A percentile compares a stretch with the other conserved stretches of the same genome.
Evolutionary conservation across 2,329 filamentous ascomycete species (phyloP).

Genomic region (Calonectria naviculata): DNA sequence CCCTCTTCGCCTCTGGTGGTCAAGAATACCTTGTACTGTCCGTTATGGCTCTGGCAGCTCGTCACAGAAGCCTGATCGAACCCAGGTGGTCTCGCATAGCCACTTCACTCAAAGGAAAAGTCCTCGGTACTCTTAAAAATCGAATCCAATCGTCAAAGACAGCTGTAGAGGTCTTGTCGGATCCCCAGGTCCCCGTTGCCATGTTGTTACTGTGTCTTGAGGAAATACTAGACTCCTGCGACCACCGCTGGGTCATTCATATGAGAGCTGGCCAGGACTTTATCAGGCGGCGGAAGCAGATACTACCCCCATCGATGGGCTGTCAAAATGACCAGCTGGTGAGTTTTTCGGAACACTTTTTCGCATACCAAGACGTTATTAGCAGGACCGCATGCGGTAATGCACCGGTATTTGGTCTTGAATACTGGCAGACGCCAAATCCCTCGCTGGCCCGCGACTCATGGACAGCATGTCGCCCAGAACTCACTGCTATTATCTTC

Average conservation of each 20-base stretch:
- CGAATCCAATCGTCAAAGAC: slow-evolving; percentile 26
- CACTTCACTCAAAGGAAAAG: slow-evolving; percentile 35
- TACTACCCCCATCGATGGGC: slow-evolving; percentile 27
- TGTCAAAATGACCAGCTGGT: not conserved
- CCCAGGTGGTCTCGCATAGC: slow-evolving; percentile 26
- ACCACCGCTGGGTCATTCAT: slow-evolving; percentile 57
- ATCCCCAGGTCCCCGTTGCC: slow-evolving; percentile 32
- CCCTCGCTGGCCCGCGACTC: slow-evolving; percentile 43
- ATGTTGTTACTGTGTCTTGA: slow-evolving; percentile 41
- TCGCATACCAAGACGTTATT: slow-evolving; percentile 63
- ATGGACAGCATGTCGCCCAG: slow-evolving; percentile 62
- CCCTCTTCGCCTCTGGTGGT: slow-evolving; percentile 32
- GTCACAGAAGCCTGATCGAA: slow-evolving; percentile 32
- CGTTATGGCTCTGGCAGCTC: slow-evolving; percentile 33
- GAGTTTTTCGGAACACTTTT: slow-evolving; percentile 56
- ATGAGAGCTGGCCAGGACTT: slow-evolving; percentile 59
- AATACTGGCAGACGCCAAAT: slow-evolving; percentile 54
- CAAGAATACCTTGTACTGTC: slow-evolving; percentile 32
- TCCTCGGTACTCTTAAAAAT: not conserved
- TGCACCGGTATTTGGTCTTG: slow-evolving; percentile 56
- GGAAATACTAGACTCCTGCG: slow-evolving; percentile 35
- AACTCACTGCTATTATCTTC: slow-evolving; percentile 57
- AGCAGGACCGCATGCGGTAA: slow-evolving; percentile 61
- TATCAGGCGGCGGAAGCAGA: slow-evolving; percentile 49
- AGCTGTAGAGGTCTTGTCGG: slow-evolving; percentile 26